phyloP scores from a whole-genome alignment of 257 asterid species.

The Przewalskia tangutica region DNA sequence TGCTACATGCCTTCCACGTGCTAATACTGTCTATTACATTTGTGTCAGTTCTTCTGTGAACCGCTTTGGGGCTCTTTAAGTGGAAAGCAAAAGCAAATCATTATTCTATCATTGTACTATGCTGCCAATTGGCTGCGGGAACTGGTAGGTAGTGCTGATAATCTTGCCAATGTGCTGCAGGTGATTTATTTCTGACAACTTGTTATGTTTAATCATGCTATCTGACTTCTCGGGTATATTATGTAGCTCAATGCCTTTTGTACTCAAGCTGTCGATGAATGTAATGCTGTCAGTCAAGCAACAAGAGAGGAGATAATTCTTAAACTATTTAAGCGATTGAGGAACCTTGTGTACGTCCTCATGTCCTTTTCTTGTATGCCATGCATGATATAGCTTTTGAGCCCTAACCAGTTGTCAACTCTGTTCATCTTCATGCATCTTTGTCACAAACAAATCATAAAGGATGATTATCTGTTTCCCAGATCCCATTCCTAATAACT shows the following conservation, averaged over 20 bases:
- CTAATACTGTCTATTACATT: conserved; percentile 20
- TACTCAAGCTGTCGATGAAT: conserved; percentile 51
- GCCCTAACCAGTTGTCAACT: not conserved
- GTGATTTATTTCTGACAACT: not conserved
- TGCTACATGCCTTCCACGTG: conserved; percentile 11
- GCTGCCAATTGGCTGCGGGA: conserved; percentile 89
- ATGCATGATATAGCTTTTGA: not conserved
- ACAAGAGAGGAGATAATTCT: conserved; percentile 47
- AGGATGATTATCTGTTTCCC: not conserved
- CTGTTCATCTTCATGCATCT: not conserved
- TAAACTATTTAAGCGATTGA: conserved; percentile 67
- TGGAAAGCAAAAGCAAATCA: conserved; percentile 57
- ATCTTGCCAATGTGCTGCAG: not conserved
- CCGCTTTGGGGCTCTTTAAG: conserved; percentile 48
- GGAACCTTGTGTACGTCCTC: conserved; percentile 72
- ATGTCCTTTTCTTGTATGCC: not conserved
- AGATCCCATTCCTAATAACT: not conserved
- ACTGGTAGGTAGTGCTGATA: conserved; percentile 37
- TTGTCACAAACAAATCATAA: not conserved
- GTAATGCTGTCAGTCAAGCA: conserved; percentile 51
- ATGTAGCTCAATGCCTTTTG: conserved; percentile 69
- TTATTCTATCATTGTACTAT: conserved; percentile 57
- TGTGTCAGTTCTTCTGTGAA: conserved; percentile 45
- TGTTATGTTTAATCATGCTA: not conserved
- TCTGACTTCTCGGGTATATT: conserved; percentile 14